A percentile compares a stretch with the other conserved stretches of the same genome.
Conservation (phyloP, 2,329 filamentous ascomycete species). For the Fusarium sterilihyphosum region DNA sequence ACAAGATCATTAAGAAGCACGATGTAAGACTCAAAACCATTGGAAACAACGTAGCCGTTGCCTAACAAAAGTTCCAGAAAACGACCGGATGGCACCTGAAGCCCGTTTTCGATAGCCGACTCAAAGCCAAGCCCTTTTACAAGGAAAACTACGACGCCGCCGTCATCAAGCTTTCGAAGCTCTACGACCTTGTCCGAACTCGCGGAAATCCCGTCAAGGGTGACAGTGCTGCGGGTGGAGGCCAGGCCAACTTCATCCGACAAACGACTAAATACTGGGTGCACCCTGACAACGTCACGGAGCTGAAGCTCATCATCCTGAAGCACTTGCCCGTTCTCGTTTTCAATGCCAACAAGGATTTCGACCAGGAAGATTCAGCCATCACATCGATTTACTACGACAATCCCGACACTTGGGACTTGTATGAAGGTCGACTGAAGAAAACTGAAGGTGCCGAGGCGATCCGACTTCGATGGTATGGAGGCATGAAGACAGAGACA, state of each 20-base stretch:
- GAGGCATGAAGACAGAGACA: constrained; percentile 92
- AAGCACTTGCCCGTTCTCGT: constrained; percentile 98
- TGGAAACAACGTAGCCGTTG: background rate
- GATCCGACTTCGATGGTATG: constrained; percentile 96
- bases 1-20: constrained; percentile 99
- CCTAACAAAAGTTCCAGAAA: constrained; percentile 70
- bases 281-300: constrained; percentile 96
- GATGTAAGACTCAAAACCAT: constrained; percentile 68
- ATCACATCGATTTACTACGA: constrained; percentile 99
- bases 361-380: constrained; percentile 87
- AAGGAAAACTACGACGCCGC: constrained; percentile 98
- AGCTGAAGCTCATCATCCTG: constrained; percentile 95
- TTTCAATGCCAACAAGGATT: constrained; percentile 97
- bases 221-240: constrained; percentile 89
- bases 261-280: constrained; percentile 99
- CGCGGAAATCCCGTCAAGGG: constrained; percentile 92
- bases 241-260: constrained; percentile 93
- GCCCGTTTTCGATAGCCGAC: constrained; percentile 92
- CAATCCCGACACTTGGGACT: constrained; percentile 91
- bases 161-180: constrained; percentile 90
- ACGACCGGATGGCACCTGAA: constrained; percentile 91
- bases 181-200: constrained; percentile 95
- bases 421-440: constrained; percentile 93
- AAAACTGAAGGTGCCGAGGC: constrained; percentile 98
- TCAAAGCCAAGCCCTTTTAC: constrained; percentile 98